phyloP scores from a whole-genome alignment of 768 basidiomycete species.

The Guyanaporus albipodus region DNA sequence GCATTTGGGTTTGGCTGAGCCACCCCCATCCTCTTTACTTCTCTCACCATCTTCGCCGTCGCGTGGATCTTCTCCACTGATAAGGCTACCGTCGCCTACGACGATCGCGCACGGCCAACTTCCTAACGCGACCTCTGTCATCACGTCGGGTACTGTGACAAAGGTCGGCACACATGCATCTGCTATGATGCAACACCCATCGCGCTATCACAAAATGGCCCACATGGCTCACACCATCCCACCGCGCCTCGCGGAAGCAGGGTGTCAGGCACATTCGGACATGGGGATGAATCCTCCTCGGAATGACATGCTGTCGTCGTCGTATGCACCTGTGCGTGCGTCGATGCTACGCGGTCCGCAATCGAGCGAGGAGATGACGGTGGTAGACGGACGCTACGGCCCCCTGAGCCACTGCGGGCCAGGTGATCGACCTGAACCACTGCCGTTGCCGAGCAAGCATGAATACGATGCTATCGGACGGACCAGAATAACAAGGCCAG shows the following conservation, averaged over 20 bases:
- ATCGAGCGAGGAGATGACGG: conserved; percentile 12
- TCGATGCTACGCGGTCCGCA: conserved; percentile 5
- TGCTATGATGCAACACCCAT: conserved; percentile 11
- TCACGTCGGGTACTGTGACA: not conserved
- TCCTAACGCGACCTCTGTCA: not conserved
- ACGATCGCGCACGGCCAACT: conserved; percentile 8
- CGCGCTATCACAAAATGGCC: conserved; percentile 20
- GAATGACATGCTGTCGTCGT: conserved; percentile 8
- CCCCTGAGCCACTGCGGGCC: conserved; percentile 3
- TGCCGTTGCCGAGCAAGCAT: not conserved
- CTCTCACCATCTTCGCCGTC: conserved; percentile 15
- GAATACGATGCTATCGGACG: conserved; percentile 4
- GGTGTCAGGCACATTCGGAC: conserved; percentile 20
- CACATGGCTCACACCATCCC: not conserved
- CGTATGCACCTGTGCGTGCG: not conserved
- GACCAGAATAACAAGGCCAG: not conserved
- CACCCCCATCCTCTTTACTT: conserved; percentile 12
- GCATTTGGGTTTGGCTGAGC: conserved; percentile 1
- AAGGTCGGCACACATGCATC: conserved; percentile 10
- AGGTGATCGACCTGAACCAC: conserved; percentile 7
- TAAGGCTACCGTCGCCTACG: conserved; percentile 15
- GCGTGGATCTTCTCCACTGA: conserved; percentile 6
- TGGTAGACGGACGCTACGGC: conserved; percentile 4
- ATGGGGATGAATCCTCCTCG: conserved; percentile 15
- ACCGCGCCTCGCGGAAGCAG: conserved; percentile 24